Percentiles rank a stretch among this genome's conserved stretches.
Conservation (phyloP, 176 grass and related monocot genomes). For the Rhynchospora tenuis region DNA sequence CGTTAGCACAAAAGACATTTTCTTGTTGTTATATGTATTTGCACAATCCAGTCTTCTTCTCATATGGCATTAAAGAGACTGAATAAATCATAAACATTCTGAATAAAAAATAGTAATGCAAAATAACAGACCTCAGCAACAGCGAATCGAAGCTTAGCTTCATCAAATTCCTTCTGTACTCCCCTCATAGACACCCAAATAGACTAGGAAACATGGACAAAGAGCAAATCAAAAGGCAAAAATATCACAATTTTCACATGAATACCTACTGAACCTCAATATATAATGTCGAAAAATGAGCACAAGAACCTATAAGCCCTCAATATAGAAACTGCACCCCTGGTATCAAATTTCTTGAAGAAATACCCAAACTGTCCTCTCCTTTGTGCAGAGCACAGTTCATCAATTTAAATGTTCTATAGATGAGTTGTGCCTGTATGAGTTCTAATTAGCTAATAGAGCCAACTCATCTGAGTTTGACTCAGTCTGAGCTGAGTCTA, state of each 20-base stretch:
- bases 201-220: slow-evolving; percentile 44
- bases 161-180: slow-evolving; percentile 88
- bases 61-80: background rate
- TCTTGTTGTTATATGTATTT: background rate
- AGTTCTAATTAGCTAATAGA: background rate
- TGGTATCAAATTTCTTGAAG: background rate
- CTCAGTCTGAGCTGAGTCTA: background rate
- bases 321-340: background rate
- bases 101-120: background rate
- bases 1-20: background rate
- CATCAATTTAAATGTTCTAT: background rate
- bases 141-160: slow-evolving; percentile 90
- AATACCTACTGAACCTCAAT: background rate
- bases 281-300: background rate
- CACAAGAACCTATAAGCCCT: background rate
- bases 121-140: slow-evolving; percentile 74
- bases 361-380: background rate
- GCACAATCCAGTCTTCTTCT: background rate
- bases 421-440: background rate
- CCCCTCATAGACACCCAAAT: slow-evolving; percentile 79
- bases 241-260: background rate
- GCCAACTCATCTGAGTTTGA: background rate
- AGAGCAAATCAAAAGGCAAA: slow-evolving; percentile 24
- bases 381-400: background rate
- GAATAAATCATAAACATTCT: background rate